A percentile compares a stretch with the other conserved stretches of the same genome.
These are phyloP conservation scores for Arachis stenosperma DNA, from an alignment of 306 rosid species.

Conservation along the genomic window DNA sequence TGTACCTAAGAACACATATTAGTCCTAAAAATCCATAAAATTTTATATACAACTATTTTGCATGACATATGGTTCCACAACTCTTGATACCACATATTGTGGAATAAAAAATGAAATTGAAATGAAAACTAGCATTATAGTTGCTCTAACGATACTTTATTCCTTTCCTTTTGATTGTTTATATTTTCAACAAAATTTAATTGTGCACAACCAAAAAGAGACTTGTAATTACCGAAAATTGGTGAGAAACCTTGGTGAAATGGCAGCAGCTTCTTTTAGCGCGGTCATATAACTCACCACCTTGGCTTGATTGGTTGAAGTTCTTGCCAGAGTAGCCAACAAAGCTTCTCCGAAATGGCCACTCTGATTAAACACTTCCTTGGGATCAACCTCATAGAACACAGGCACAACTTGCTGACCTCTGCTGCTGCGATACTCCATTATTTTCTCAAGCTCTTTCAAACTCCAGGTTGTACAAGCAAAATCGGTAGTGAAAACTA, in stretches of 20 bases:
- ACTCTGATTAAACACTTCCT: neutral
- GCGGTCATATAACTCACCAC: neutral
- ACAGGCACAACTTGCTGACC: slow-evolving; percentile 14
- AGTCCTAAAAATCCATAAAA: no score
- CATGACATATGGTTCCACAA: no score
- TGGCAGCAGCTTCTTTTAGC: neutral
- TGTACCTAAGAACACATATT: no score
- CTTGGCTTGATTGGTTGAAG: neutral
- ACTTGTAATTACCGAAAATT: neutral
- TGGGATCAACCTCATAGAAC: slow-evolving; percentile 14
- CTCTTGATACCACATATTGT: no score
- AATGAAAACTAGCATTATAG: no score
- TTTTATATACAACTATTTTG: no score
- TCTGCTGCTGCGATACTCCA: neutral
- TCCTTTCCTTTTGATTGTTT: no score
- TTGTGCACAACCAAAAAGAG: no score
- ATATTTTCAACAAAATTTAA: no score
- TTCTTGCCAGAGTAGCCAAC: neutral
- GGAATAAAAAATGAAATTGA: no score
- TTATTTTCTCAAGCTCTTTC: slow-evolving; percentile 2
- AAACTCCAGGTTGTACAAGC: neutral
- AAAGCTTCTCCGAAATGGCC: slow-evolving; percentile 11
- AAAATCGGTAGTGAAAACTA: slow-evolving; percentile 11
- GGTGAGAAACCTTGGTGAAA: neutral
- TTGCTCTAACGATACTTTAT: no score